Percentiles rank a stretch among this genome's conserved stretches.
phyloP scores from a whole-genome alignment of 1,284 basidiomycete species.

The Cutaneotrichosporon sp. region DNA sequence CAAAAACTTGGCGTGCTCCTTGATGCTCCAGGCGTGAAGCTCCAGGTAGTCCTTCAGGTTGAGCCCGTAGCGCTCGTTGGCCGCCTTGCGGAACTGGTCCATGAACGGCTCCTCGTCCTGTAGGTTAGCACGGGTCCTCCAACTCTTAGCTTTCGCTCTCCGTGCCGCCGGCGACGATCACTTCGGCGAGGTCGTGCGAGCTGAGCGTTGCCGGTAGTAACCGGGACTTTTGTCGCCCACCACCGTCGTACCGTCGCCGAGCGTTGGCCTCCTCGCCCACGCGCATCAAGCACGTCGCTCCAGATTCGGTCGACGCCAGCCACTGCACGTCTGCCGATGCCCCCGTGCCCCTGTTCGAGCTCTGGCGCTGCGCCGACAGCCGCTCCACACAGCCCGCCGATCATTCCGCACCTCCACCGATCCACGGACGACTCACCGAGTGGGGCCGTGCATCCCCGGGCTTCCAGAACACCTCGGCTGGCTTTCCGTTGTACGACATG shows the following conservation, averaged over 20 bases:
- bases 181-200: too few relatives aligned
- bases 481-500: constrained; percentile 11
- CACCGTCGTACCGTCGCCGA: too few relatives aligned
- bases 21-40: constrained; percentile 23
- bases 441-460: constrained; percentile 23
- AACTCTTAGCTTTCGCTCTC: not conserved
- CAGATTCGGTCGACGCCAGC: not conserved
- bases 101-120: constrained; percentile 25
- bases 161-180: too few relatives aligned
- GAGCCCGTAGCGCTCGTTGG: constrained; percentile 22
- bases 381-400: not conserved
- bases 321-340: too few relatives aligned
- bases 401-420: too few relatives aligned
- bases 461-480: constrained; percentile 25
- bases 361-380: too few relatives aligned
- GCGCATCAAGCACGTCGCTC: not conserved
- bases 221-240: too few relatives aligned
- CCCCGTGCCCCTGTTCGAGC: too few relatives aligned
- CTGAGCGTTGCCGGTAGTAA: too few relatives aligned
- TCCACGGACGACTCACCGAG: constrained; percentile 14
- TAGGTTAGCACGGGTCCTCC: constrained; percentile 3
- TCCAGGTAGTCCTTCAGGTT: constrained; percentile 24
- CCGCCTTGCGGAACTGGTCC: constrained; percentile 22
- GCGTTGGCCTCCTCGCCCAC: not conserved
- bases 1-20: constrained; percentile 20